A percentile compares a stretch with the other conserved stretches of the same genome.
Evolutionary conservation across 331 rosid species (phyloP).

Genomic region (Malus hybrid): DNA sequence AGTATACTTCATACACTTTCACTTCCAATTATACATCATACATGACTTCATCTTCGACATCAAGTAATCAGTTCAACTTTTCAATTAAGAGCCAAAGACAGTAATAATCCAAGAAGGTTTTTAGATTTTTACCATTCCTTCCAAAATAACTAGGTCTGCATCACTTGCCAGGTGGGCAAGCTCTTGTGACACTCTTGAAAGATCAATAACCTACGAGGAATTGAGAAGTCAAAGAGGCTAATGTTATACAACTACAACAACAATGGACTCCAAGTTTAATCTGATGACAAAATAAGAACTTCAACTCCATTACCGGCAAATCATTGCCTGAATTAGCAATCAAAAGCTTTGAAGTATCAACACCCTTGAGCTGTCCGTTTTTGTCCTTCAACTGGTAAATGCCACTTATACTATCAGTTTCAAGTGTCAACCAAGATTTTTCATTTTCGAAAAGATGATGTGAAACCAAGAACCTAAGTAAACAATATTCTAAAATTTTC

Average conservation of each 20-base stretch:
- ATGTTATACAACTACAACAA: neutral
- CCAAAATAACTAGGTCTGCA: conserved; percentile 81
- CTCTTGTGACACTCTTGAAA: conserved; percentile 69
- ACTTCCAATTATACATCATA: too few species aligned
- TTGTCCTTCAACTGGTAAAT: conserved; percentile 75
- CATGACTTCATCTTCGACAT: neutral
- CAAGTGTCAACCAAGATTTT: too few species aligned
- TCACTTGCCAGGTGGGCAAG: conserved; percentile 77
- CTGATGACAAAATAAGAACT: neutral
- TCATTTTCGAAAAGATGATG: too few species aligned
- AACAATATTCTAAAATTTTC: neutral
- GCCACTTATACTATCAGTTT: conserved; percentile 7
- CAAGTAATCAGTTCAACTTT: neutral
- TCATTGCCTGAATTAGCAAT: conserved; percentile 88
- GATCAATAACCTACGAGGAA: conserved; percentile 74
- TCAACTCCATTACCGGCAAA: conserved; percentile 71
- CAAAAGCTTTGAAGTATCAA: conserved; percentile 64
- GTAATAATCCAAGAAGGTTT: neutral
- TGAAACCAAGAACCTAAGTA: conserved; percentile 15
- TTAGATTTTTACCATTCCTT: conserved; percentile 82
- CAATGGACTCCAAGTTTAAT: neutral
- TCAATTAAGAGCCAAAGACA: neutral
- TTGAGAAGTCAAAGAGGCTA: conserved; percentile 14
- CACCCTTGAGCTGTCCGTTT: conserved; percentile 53
- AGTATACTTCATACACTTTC: neutral